phyloP scores from a whole-genome alignment of 129 eudicot species.

The Smallanthus sonchifolius region DNA sequence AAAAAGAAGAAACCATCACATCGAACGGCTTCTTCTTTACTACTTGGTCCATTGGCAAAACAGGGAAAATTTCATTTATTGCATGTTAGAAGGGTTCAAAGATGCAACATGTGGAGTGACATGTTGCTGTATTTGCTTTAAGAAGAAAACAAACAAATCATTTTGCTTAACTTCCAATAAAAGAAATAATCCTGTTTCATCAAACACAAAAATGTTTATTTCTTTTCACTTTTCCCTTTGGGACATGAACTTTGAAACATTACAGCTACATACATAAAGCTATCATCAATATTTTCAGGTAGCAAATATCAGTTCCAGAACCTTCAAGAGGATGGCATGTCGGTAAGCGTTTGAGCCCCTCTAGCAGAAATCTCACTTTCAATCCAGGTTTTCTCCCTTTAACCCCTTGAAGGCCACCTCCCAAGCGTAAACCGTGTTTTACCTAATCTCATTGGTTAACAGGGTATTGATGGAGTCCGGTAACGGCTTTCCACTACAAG shows the following conservation, averaged over 20 bases:
- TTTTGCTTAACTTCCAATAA: conserved; percentile 13
- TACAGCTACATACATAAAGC: conserved; percentile 3
- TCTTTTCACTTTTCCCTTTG: conserved; percentile 6
- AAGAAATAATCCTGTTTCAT: conserved; percentile 13
- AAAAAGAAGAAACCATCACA: no score
- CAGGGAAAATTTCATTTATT: not conserved
- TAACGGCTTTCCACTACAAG: no score
- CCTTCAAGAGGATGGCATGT: no score
- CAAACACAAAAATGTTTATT: not conserved
- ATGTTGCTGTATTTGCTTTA: conserved; percentile 3
- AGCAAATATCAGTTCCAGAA: not conserved
- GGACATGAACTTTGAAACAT: not conserved
- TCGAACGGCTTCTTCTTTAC: not conserved
- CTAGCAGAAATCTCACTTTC: no score
- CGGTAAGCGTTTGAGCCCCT: no score
- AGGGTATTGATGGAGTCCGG: no score
- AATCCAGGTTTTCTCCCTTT: no score
- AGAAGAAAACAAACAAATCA: conserved; percentile 5
- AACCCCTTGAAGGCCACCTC: no score
- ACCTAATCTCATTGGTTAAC: no score
- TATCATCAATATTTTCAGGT: conserved; percentile 5
- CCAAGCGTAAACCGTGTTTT: no score
- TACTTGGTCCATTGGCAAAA: conserved; percentile 7
- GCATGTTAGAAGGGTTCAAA: conserved; percentile 18
- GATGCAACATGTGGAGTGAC: conserved; percentile 18